A percentile compares a stretch with the other conserved stretches of the same genome.
Evolutionary conservation across 208 protist species (phyloP).

Genomic region (Plasmodiophora brassicae): DNA sequence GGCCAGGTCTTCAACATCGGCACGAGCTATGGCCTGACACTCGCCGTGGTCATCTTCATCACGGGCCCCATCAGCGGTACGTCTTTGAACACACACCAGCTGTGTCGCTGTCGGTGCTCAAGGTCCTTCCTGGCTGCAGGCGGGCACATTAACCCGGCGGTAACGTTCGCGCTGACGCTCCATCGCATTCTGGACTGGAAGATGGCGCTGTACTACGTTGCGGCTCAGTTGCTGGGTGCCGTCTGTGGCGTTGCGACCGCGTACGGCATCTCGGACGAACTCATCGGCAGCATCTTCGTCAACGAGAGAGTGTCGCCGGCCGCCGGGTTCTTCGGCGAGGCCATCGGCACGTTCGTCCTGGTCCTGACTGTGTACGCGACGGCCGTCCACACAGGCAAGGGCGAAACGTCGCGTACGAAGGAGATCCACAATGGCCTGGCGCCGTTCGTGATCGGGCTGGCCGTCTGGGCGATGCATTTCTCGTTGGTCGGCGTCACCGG

Average conservation of each 20-base stretch:
- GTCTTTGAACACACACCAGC: too few species aligned
- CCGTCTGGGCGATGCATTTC: neutral
- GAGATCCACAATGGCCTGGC: neutral
- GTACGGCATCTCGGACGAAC: slow-evolving; percentile 17
- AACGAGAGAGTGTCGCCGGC: slow-evolving; percentile 2
- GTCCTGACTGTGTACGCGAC: slow-evolving; percentile 1
- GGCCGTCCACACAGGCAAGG: neutral
- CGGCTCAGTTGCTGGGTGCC: neutral
- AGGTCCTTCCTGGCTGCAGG: too few species aligned
- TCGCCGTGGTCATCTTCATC: slow-evolving; percentile 8
- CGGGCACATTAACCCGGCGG: slow-evolving; percentile 7
- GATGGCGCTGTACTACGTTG: neutral
- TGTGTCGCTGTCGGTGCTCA: too few species aligned
- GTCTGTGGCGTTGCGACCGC: slow-evolving; percentile 8
- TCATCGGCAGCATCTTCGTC: neutral
- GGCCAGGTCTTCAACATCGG: neutral
- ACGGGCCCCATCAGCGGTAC: neutral
- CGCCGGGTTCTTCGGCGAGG: slow-evolving; percentile 30
- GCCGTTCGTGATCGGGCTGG: neutral
- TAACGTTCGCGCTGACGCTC: neutral
- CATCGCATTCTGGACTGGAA: neutral
- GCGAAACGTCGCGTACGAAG: neutral
- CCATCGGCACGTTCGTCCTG: neutral
- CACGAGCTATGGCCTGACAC: neutral
- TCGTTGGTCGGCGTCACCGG: slow-evolving; percentile 22